phyloP scores from a whole-genome alignment of 176 grass and related monocot genomes.

The Bothriochloa decipiens region DNA sequence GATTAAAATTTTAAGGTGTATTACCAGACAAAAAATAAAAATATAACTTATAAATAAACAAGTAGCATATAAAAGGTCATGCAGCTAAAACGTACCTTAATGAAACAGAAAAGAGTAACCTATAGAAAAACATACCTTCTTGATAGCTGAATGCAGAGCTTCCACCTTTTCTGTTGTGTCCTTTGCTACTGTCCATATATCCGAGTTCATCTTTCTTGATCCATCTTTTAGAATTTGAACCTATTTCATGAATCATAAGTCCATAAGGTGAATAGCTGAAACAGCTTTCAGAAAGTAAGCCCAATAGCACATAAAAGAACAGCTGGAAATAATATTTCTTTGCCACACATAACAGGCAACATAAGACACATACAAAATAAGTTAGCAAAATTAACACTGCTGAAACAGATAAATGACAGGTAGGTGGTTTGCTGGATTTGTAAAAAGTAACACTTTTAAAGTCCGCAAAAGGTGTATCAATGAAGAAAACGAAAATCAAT shows the following conservation, averaged over 20 bases:
- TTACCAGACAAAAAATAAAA: not conserved
- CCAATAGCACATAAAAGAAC: slow-evolving; percentile 14
- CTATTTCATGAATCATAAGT: slow-evolving; percentile 22
- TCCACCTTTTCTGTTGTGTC: slow-evolving; percentile 33
- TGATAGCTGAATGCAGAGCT: slow-evolving; percentile 44
- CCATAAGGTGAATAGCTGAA: slow-evolving; percentile 14
- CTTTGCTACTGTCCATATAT: slow-evolving; percentile 48
- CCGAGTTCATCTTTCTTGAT: slow-evolving; percentile 52
- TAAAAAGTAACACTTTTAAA: not conserved
- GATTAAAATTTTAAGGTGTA: not conserved
- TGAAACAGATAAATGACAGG: not conserved
- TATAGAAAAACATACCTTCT: slow-evolving; percentile 49
- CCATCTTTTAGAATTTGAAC: slow-evolving; percentile 42
- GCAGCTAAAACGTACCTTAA: not conserved
- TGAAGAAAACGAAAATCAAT: not conserved
- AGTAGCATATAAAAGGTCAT: not conserved
- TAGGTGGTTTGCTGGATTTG: not conserved
- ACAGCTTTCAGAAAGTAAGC: slow-evolving; percentile 18
- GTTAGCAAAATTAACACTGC: not conserved
- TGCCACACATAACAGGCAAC: not conserved
- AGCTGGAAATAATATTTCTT: not conserved
- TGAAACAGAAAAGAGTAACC: not conserved
- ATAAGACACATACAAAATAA: slow-evolving; percentile 9
- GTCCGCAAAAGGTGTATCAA: not conserved
- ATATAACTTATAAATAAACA: not conserved